phyloP scores from a whole-genome alignment of 305 asterid genomes.

The Rubia balearica region DNA sequence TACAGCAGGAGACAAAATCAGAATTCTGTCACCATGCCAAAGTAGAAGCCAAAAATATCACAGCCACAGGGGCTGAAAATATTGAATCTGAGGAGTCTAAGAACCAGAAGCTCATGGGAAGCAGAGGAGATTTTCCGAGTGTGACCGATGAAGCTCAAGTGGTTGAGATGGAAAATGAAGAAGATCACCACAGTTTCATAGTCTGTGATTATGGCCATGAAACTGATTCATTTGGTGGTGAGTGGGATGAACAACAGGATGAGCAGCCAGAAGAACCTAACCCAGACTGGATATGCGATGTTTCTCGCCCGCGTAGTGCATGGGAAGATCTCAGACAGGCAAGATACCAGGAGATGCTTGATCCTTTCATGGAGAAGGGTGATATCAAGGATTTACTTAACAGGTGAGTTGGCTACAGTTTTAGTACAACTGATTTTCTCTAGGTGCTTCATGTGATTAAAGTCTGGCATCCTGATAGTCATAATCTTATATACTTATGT shows the following conservation, averaged over 20 bases:
- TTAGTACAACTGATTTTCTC: no score
- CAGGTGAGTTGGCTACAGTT: constrained; percentile 37
- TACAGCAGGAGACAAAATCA: constrained; percentile 21
- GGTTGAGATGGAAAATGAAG: constrained; percentile 25
- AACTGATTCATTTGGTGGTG: constrained; percentile 40
- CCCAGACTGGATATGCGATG: constrained; percentile 64
- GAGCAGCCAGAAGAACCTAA: constrained; percentile 29
- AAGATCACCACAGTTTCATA: constrained; percentile 23
- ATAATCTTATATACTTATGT: background rate
- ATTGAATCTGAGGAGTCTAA: constrained; percentile 18
- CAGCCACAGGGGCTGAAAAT: constrained; percentile 11
- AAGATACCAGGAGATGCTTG: constrained; percentile 91
- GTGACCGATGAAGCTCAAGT: constrained; percentile 23
- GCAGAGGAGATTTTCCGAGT: constrained; percentile 16
- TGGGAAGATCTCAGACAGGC: constrained; percentile 88
- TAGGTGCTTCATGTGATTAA: background rate
- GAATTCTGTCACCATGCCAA: constrained; percentile 15
- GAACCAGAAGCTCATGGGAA: constrained; percentile 21
- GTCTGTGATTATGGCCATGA: constrained; percentile 40
- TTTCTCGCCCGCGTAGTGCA: constrained; percentile 82
- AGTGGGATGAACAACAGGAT: constrained; percentile 54
- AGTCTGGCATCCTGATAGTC: background rate
- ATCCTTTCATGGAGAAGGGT: constrained; percentile 59
- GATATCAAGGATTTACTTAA: constrained; percentile 64
- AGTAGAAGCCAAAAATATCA: constrained; percentile 10